Percentiles rank a stretch among this genome's conserved stretches.
phyloP scores from a whole-genome alignment of 176 grass and related monocot genomes.

The Carex pumila region DNA sequence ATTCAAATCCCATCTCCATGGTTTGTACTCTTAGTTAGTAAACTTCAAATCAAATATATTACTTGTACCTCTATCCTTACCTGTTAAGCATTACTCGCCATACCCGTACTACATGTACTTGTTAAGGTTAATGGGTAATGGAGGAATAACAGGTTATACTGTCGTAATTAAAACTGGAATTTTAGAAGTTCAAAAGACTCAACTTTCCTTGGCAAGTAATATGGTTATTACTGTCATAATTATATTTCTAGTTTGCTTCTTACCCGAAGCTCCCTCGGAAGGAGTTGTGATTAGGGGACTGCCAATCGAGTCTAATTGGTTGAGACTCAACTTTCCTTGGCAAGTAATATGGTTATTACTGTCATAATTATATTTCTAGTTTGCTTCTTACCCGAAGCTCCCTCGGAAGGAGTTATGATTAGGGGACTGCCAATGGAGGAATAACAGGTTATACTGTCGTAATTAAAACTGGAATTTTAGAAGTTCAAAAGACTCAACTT shows the following conservation, averaged over 20 bases:
- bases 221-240: background rate
- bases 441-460: background rate
- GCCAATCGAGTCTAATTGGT: background rate
- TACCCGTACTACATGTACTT: background rate
- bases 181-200: too few relatives aligned
- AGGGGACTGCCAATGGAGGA: background rate
- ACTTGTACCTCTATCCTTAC: background rate
- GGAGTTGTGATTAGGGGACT: background rate
- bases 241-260: background rate
- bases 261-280: background rate
- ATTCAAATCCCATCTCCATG: conserved; percentile 64
- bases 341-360: background rate
- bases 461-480: too few relatives aligned
- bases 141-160: background rate
- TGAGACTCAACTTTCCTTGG: too few relatives aligned
- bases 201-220: background rate
- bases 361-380: background rate
- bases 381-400: background rate
- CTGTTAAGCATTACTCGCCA: background rate
- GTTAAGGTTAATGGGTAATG: background rate
- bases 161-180: background rate
- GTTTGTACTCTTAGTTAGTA: conserved; percentile 5
- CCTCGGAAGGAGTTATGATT: background rate
- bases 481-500: too few relatives aligned
- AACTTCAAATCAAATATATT: background rate